Conservation (phyloP, 176 grass and related monocot genomes). For the Luzula sylvatica region DNA sequence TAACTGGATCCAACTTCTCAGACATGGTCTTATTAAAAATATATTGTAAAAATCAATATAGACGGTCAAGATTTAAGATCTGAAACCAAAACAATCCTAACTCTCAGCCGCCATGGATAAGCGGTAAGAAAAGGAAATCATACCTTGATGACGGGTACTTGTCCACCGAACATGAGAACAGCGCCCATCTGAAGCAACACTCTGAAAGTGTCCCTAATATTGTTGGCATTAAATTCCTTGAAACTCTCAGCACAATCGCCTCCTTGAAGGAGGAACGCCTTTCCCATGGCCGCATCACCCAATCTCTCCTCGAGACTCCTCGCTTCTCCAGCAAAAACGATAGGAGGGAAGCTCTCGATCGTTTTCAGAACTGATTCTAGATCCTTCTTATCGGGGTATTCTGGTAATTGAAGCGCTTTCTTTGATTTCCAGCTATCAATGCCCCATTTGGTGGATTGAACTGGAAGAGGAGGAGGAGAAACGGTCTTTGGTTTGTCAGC, state of each 20-base stretch:
- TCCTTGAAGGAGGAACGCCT: constrained; percentile 86
- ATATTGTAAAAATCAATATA: too few relatives aligned
- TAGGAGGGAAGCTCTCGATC: constrained; percentile 81
- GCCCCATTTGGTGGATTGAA: constrained; percentile 35
- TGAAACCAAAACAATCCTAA: constrained; percentile 2
- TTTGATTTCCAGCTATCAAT: constrained; percentile 73
- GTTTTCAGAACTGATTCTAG: constrained; percentile 59
- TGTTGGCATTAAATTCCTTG: constrained; percentile 99
- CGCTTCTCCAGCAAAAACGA: constrained; percentile 90
- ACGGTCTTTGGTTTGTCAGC: constrained; percentile 21
- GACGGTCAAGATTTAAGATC: constrained; percentile 17
- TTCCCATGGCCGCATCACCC: constrained; percentile 74
- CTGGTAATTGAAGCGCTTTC: constrained; percentile 89
- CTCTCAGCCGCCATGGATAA: not conserved
- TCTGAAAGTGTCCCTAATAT: constrained; percentile 94
- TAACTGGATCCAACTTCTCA: not conserved
- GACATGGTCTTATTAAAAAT: not conserved
- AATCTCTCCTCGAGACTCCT: constrained; percentile 77
- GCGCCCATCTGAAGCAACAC: constrained; percentile 94
- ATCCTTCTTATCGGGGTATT: constrained; percentile 81
- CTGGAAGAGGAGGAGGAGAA: constrained; percentile 20
- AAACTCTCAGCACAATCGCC: constrained; percentile 99
- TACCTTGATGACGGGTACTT: constrained; percentile 93
- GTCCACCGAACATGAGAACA: constrained; percentile 96
- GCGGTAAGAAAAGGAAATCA: not conserved